A percentile compares a stretch with the other conserved stretches of the same genome.
Conservation (phyloP, 1,139 yeast genomes). For the Diutina sp. region DNA sequence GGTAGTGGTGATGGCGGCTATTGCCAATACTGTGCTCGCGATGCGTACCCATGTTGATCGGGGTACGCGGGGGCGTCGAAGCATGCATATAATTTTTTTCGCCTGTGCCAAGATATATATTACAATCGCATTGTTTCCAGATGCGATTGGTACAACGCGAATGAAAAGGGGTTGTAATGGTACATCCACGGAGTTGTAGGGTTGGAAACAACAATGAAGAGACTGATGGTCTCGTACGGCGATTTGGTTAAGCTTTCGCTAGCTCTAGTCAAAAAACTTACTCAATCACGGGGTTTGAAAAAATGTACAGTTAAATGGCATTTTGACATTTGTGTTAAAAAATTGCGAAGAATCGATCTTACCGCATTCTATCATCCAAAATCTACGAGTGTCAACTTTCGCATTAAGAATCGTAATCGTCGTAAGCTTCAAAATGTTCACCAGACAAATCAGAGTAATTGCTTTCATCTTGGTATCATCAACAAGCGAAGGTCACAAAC, state of each 20-base stretch:
- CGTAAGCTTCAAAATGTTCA: too few relatives aligned
- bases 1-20: too few relatives aligned
- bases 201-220: neutral
- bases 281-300: too few relatives aligned
- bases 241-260: neutral
- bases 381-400: too few relatives aligned
- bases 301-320: too few relatives aligned
- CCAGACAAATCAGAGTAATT: too few relatives aligned
- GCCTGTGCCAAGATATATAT: neutral
- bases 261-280: too few relatives aligned
- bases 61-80: neutral
- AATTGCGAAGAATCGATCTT: neutral
- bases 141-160: neutral
- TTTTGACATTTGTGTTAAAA: too few relatives aligned
- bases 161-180: neutral
- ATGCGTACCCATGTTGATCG: neutral
- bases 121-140: neutral
- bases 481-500: too few relatives aligned
- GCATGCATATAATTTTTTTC: neutral
- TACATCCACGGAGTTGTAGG: neutral
- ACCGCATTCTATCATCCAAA: neutral
- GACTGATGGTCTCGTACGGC: neutral
- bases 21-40: neutral
- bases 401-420: too few relatives aligned
- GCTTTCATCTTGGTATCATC: too few relatives aligned